Evolutionary conservation across 257 asterid species (phyloP), one percentile per base, ranked within the genome.

Genomic region (Cordia subcordata): DNA sequence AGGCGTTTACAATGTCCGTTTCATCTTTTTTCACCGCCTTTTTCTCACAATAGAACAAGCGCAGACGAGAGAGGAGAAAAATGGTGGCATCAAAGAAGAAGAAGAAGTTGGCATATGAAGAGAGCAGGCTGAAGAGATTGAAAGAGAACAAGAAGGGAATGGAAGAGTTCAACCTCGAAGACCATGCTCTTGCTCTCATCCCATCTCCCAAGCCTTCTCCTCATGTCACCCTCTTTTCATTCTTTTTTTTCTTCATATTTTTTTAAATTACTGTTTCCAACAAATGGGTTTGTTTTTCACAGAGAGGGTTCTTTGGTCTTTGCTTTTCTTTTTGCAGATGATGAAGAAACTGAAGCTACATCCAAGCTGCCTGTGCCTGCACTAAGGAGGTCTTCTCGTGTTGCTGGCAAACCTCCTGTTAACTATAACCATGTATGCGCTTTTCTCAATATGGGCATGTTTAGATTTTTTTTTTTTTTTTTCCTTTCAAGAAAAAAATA

Each of bases 111-210:
- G 69, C 69, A 5, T 87, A 87, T 38, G 94, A 87, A 60, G 78
- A 65, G 54, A 72, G 58, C 64, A 72, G 91, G 54, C 74, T 60
- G 68, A 79, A 79, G 78, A 77, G 85, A 66, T 63, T 85, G 44
- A 84, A 85, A 70, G 85, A 85, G 73, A 87, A 87, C 79, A 82
- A 79, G 82, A 82, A 67, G 64, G 77, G 93, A 66, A 76, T 82
- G 77, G 89, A 81, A 33, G 84, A 85, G n/a, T 83, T 87, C 45
- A 82, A 85, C 52, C 84, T 87, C 68, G 66, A 63, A 72, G 78
- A 79, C 69, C 84, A 82, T 8, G 68, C 82, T 55, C 81, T 69
- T 55, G 67, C 80, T 38, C 81, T 87, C 0, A 27, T 64, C 66
- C 23, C 60, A 10, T 27, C 53, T 49, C 84, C 81, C 12, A 87